Base-by-base conservation (phyloP, 2,329 filamentous ascomycete species). In the Cytospora schulzeri region DNA sequence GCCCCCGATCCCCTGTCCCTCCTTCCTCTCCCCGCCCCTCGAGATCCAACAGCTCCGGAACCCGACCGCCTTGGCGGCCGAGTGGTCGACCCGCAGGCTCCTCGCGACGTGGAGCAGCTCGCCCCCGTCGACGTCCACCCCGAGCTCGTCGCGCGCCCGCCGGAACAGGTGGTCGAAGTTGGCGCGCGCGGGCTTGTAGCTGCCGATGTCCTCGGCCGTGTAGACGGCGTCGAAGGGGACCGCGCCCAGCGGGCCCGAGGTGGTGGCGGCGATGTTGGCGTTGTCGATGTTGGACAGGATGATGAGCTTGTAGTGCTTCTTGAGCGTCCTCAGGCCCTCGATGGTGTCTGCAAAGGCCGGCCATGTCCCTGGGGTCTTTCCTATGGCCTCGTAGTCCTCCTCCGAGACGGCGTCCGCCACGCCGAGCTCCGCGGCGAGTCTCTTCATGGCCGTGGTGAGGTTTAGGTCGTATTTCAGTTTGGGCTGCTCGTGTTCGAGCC, bases 141-240 rank as follows among this genome's bases (percentile, higher is more conserved):
- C 86, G 59, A 89, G 83, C 7, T 85, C 81, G 3, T 74, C 69
- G 70, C 82, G 67, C 22, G 85, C 81, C 38, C 82, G 78, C 17
- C 74, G 72, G 17, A 91, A 77, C 75, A 92, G 77, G 71, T 89
- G 89, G 63, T 84, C 79, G 68, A 93, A 93, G 70, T 91, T 92
- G 31, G 73, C 73, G 45, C 76, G 72, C 66, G 84, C 77, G 0
- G 91, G 91, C 77, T 93, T 93, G 74, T 92, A 93, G 8, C 79
- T 81, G 1, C 90, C 89, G 60, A 92, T 85, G 53, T 90, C 84
- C 75, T 92, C 80, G 1, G 90, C 90, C 2, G 89, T 91, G 74
- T 89, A 86, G 28, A 91, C 78, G 15, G 82, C 81, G 69, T 90
- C 88, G 70, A 92, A 81, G 11, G 55, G 57, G 3, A 84, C 79